A percentile compares a stretch with the other conserved stretches of the same genome.
These are phyloP conservation scores for Fusarium torulosum DNA, from an alignment of 2,329 filamentous ascomycete genomes.

Conservation along the genomic window DNA sequence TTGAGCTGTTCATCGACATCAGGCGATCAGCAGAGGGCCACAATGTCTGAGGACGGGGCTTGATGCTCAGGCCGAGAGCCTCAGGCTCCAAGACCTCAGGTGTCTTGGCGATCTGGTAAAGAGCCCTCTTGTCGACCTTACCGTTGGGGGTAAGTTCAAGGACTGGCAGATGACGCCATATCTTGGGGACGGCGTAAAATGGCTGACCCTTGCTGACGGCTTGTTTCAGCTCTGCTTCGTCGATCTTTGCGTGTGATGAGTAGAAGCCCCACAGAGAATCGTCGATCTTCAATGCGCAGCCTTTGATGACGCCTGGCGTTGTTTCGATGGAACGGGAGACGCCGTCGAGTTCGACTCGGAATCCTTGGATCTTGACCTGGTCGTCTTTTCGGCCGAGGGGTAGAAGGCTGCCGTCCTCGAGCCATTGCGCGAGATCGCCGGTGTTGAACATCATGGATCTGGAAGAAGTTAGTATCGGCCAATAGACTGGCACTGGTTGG, in stretches of 20 bases:
- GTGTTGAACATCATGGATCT: slow-evolving; percentile 53
- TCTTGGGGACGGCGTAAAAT: slow-evolving; percentile 30
- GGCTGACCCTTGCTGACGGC: slow-evolving; percentile 18
- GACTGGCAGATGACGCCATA: slow-evolving; percentile 26
- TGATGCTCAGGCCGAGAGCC: not conserved
- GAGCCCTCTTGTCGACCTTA: slow-evolving; percentile 24
- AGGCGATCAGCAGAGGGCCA: slow-evolving; percentile 21
- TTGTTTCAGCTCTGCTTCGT: slow-evolving; percentile 20
- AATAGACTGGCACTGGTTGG: rapidly evolving
- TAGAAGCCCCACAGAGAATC: slow-evolving; percentile 25
- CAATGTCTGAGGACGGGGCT: slow-evolving; percentile 5
- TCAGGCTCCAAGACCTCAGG: rapidly evolving
- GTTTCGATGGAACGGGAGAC: slow-evolving; percentile 25
- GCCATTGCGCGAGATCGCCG: slow-evolving; percentile 30
- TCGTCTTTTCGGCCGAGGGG: slow-evolving; percentile 39
- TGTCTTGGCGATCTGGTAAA: slow-evolving; percentile 20
- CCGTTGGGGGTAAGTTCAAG: slow-evolving; percentile 34
- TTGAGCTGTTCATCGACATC: slow-evolving; percentile 10
- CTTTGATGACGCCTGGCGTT: slow-evolving; percentile 9
- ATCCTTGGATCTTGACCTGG: slow-evolving; percentile 35
- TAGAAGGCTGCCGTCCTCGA: slow-evolving; percentile 29
- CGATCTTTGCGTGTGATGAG: slow-evolving; percentile 15
- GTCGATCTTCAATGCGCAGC: slow-evolving; percentile 27
- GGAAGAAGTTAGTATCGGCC: not conserved
- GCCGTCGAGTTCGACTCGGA: slow-evolving; percentile 27